Percentiles rank a stretch among this genome's conserved stretches.
Evolutionary conservation across 305 asterid species (phyloP).

Genomic region (Fraxinus angustifolia): DNA sequence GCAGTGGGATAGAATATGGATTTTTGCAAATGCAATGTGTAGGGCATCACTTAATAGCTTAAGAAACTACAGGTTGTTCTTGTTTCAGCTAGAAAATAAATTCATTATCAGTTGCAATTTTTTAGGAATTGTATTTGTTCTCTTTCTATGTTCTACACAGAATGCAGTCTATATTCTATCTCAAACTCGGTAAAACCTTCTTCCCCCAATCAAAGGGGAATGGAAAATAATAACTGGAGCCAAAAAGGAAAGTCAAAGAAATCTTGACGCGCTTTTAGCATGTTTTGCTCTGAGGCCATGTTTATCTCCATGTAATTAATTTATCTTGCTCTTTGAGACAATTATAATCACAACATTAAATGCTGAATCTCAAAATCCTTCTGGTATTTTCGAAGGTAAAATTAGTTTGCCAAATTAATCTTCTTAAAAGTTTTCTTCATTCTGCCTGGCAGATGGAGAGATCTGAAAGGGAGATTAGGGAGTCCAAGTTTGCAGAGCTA

Average conservation of each 20-base stretch:
- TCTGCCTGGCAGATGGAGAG: slow-evolving; percentile 72
- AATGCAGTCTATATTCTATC: background rate
- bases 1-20: background rate
- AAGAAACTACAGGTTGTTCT: background rate
- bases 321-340: slow-evolving; percentile 3
- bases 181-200: background rate
- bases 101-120: background rate
- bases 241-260: background rate
- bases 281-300: background rate
- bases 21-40: background rate
- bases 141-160: background rate
- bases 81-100: background rate
- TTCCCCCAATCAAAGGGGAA: background rate
- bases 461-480: slow-evolving; percentile 82
- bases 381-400: slow-evolving; percentile 6
- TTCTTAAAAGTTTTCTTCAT: slow-evolving; percentile 15
- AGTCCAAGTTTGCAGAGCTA: slow-evolving; percentile 77
- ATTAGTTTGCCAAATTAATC: slow-evolving; percentile 9
- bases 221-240: background rate
- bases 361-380: background rate
- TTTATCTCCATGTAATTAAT: background rate
- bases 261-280: background rate
- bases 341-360: background rate
- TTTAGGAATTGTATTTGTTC: background rate
- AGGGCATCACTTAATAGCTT: background rate